Evolutionary conservation across 805 yeast species (phyloP).

Genomic region (Ogataea henricii): DNA sequence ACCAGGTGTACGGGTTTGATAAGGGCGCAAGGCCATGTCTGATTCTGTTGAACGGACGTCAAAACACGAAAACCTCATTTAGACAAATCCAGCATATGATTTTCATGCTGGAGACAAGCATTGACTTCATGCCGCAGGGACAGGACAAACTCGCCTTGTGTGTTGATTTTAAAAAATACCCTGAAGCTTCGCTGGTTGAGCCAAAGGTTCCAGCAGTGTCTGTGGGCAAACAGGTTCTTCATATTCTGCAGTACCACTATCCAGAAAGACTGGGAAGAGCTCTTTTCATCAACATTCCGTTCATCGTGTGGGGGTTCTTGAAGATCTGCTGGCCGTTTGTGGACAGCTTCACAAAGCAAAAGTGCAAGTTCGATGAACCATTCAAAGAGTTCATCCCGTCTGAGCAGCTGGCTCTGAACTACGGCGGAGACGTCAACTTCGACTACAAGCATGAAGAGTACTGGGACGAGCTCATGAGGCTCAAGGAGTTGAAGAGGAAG

Average conservation of each 20-base stretch:
- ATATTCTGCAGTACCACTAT: constrained; percentile 92
- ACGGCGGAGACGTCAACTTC: constrained; percentile 85
- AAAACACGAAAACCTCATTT: constrained; percentile 88
- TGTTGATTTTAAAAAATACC: constrained; percentile 88
- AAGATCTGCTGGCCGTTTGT: constrained; percentile 94
- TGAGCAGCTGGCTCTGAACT: constrained; percentile 76
- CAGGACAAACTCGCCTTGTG: constrained; percentile 90
- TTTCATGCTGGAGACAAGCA: constrained; percentile 87
- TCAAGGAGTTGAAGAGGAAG: constrained; percentile 57
- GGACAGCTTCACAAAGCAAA: constrained; percentile 92
- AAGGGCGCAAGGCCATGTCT: constrained; percentile 90
- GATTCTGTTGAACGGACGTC: constrained; percentile 90
- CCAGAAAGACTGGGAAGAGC: constrained; percentile 97
- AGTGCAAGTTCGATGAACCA: constrained; percentile 89
- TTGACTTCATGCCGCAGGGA: constrained; percentile 93
- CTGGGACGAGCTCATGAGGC: constrained; percentile 72
- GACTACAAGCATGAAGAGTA: constrained; percentile 78
- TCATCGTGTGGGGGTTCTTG: constrained; percentile 89
- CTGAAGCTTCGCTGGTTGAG: constrained; percentile 41
- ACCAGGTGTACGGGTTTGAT: constrained; percentile 86
- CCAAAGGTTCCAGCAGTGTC: constrained; percentile 72
- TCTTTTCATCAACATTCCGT: constrained; percentile 88
- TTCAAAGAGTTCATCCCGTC: constrained; percentile 78
- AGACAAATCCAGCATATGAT: constrained; percentile 94
- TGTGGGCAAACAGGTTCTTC: constrained; percentile 85